A percentile compares a stretch with the other conserved stretches of the same genome.
These are phyloP conservation scores for Phytophthora citrophthora DNA, from an alignment of 352 stramenopile species.

Conservation along the genomic window DNA sequence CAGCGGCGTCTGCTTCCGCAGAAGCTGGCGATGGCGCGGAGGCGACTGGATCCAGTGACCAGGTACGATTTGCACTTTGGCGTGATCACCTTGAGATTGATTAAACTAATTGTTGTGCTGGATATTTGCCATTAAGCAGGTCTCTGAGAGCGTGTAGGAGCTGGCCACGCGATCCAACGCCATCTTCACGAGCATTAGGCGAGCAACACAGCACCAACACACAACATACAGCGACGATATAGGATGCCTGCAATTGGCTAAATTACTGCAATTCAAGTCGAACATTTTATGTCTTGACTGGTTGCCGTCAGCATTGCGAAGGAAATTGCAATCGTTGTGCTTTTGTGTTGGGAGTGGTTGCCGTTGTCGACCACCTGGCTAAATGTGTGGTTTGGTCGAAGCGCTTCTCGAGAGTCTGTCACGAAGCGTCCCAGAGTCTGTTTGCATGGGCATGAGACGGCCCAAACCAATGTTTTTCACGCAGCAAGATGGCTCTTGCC, in stretches of 20 bases:
- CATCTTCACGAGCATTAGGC: constrained; percentile 9
- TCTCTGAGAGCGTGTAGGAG: constrained; percentile 34
- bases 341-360: not conserved
- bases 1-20: constrained; percentile 17
- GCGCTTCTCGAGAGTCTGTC: constrained; percentile 10
- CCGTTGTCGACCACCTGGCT: constrained; percentile 3
- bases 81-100: constrained; percentile 21
- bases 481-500: not conserved
- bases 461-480: constrained; percentile 9
- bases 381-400: not conserved
- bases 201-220: constrained; percentile 13
- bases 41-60: constrained; percentile 16
- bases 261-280: constrained; percentile 42
- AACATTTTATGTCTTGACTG: constrained; percentile 29
- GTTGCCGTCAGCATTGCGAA: constrained; percentile 5
- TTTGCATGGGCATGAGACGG: not conserved
- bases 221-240: constrained; percentile 30
- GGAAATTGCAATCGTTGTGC: not conserved
- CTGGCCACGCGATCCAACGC: constrained; percentile 13
- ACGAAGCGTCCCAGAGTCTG: constrained; percentile 8
- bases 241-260: constrained; percentile 42
- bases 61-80: constrained; percentile 32
- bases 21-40: constrained; percentile 2
- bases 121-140: constrained; percentile 29
- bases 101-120: constrained; percentile 30